Evolutionary conservation across 805 yeast genomes (phyloP).

Genomic region (Ogataea allantospora): DNA sequence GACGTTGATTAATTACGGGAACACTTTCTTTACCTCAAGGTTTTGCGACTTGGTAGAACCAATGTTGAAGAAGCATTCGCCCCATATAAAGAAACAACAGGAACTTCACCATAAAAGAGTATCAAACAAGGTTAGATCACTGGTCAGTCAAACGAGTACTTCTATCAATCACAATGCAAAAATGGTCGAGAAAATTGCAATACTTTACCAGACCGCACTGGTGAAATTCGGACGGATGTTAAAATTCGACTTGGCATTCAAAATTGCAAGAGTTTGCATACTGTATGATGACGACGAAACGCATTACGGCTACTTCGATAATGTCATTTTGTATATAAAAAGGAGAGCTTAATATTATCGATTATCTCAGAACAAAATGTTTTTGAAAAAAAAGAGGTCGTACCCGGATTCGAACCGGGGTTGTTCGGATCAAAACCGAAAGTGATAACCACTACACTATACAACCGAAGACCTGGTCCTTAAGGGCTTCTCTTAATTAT

Average conservation of each 20-base stretch:
- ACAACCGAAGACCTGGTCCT: constrained; percentile 31
- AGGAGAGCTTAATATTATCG: background rate
- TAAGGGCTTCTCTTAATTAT: background rate
- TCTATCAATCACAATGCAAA: constrained; percentile 29
- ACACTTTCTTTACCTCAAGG: constrained; percentile 46
- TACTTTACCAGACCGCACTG: constrained; percentile 37
- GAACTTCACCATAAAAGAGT: constrained; percentile 1
- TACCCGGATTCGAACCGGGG: constrained; percentile 87
- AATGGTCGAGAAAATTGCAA: constrained; percentile 27
- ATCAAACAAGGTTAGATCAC: background rate
- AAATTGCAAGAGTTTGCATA: constrained; percentile 36
- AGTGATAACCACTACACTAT: constrained; percentile 82
- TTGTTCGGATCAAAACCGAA: constrained; percentile 78
- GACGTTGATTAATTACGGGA: constrained; percentile 36
- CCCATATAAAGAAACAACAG: constrained; percentile 14
- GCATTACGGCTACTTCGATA: constrained; percentile 32
- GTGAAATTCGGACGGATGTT: constrained; percentile 39
- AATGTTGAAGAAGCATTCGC: constrained; percentile 7
- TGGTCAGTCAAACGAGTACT: constrained; percentile 25
- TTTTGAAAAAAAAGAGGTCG: constrained; percentile 46
- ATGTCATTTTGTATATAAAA: constrained; percentile 21
- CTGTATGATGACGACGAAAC: constrained; percentile 18
- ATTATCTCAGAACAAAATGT: background rate
- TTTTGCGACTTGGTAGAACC: constrained; percentile 42
- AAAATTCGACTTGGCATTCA: constrained; percentile 39